Evolutionary conservation across 2,329 filamentous ascomycete genomes (phyloP).

Genomic region (Ophiostoma angusticollis): DNA sequence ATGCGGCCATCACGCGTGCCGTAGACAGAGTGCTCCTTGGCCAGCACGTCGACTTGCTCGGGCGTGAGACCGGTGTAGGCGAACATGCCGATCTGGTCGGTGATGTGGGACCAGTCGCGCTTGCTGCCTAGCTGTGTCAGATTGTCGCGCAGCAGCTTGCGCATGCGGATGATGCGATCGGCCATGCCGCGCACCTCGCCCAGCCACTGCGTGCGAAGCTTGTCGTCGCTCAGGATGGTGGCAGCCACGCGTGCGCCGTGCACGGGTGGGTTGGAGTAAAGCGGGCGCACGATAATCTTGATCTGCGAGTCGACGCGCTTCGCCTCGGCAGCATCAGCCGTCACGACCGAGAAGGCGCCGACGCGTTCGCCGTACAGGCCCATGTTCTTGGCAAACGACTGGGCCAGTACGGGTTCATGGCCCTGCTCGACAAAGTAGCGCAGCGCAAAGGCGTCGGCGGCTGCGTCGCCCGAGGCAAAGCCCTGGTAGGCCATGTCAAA

Average conservation of each 20-base stretch:
- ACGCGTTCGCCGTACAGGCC: conserved; percentile 98
- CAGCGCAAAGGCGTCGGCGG: conserved; percentile 86
- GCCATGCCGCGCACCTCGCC: conserved; percentile 97
- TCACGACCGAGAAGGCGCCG: conserved; percentile 89
- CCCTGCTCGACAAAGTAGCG: conserved; percentile 88
- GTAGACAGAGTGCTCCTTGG: conserved; percentile 95
- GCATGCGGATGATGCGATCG: conserved; percentile 98
- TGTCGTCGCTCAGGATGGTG: conserved; percentile 76
- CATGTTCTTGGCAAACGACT: conserved; percentile 99
- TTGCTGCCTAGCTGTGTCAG: conserved; percentile 89
- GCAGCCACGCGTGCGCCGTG: conserved; percentile 92
- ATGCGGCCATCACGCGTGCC: conserved; percentile 88
- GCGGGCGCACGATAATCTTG: conserved; percentile 92
- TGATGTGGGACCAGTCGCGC: conserved; percentile 99
- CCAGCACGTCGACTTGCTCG: conserved; percentile 81
- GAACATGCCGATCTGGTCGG: conserved; percentile 98
- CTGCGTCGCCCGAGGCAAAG: conserved; percentile 83
- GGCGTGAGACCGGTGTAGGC: conserved; percentile 89
- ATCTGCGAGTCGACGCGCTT: conserved; percentile 93
- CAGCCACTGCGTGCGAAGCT: conserved; percentile 87
- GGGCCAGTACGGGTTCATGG: conserved; percentile 74
- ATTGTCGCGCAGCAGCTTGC: conserved; percentile 84
- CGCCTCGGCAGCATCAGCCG: conserved; percentile 62
- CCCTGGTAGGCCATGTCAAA: conserved; percentile 99
- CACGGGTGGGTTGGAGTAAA: conserved; percentile 97